A percentile compares a stretch with the other conserved stretches of the same genome.
Conservation (phyloP, 352 stramenopile genomes). For the Globisporangium uncinulatum region DNA sequence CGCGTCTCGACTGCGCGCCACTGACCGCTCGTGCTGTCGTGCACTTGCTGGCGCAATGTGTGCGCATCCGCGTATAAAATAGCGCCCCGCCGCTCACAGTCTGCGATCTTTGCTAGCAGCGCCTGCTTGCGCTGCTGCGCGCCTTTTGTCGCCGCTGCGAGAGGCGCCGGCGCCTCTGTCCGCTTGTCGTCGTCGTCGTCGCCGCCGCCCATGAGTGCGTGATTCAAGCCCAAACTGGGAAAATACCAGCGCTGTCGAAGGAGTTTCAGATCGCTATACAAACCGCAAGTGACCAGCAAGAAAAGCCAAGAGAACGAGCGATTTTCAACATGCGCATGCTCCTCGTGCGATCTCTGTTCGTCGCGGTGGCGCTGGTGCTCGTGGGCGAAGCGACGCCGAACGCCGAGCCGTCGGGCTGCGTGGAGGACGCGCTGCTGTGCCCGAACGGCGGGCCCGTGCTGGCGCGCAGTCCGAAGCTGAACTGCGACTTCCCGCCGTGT, state of each 20-base stretch:
- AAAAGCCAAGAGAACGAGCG: too few species aligned
- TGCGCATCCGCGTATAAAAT: slow-evolving; percentile 53
- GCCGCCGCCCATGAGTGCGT: too few species aligned
- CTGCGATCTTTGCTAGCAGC: slow-evolving; percentile 53
- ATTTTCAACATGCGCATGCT: too few species aligned
- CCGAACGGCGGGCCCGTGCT: slow-evolving; percentile 6
- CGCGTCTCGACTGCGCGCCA: slow-evolving; percentile 56
- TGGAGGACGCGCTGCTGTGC: slow-evolving; percentile 13
- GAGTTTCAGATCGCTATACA: too few species aligned
- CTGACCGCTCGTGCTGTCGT: slow-evolving; percentile 52
- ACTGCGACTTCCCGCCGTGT: slow-evolving; percentile 12
- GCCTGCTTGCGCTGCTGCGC: slow-evolving; percentile 17
- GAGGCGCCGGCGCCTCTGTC: background rate
- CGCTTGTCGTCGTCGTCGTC: background rate
- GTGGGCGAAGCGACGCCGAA: slow-evolving; percentile 13
- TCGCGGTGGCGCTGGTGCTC: background rate
- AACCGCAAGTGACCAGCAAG: too few species aligned
- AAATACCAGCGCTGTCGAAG: too few species aligned
- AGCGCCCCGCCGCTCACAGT: slow-evolving; percentile 44
- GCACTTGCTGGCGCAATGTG: slow-evolving; percentile 59
- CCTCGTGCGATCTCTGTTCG: too few species aligned
- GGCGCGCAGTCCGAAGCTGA: slow-evolving; percentile 9
- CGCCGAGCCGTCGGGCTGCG: slow-evolving; percentile 23
- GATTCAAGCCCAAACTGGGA: too few species aligned
- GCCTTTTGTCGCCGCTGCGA: too few species aligned